These are phyloP conservation scores for Coniochaeta sp. DNA, from an alignment of 2,329 filamentous ascomycete genomes.

Conservation along the genomic window DNA sequence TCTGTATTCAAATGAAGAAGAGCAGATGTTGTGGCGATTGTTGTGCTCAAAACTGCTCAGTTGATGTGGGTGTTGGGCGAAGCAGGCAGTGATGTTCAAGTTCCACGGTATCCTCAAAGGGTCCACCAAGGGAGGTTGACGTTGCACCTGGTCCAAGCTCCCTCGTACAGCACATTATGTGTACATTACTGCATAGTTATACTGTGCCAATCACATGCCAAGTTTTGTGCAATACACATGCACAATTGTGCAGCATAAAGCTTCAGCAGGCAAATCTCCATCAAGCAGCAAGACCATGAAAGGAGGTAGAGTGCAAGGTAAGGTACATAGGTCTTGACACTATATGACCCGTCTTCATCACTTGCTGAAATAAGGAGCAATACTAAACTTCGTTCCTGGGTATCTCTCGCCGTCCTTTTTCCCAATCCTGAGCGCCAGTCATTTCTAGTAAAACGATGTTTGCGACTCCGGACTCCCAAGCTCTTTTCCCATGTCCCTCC, in stretches of 20 bases:
- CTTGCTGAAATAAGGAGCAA: background rate
- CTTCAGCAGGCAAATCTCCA: no score
- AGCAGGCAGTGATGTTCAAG: conserved; percentile 2
- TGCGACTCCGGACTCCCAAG: background rate
- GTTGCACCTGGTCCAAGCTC: conserved; percentile 15
- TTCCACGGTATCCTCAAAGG: conserved; percentile 12
- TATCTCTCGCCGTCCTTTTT: conserved; percentile 7
- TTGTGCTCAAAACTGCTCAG: background rate
- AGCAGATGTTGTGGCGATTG: no score
- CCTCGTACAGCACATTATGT: background rate
- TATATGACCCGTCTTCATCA: background rate
- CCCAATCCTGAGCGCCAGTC: conserved; percentile 2
- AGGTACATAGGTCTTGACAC: no score
- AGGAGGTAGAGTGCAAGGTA: no score
- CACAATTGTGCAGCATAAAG: background rate
- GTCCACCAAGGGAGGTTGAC: conserved; percentile 6
- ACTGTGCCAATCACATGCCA: background rate
- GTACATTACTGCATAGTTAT: no score
- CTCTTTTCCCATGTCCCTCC: background rate
- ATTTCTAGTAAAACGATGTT: conserved; percentile 12
- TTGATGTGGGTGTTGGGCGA: no score
- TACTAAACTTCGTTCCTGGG: conserved; percentile 7
- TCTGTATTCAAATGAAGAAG: no score
- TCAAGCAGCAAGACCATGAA: no score
- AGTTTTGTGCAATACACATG: background rate